A percentile compares a stretch with the other conserved stretches of the same genome.
These are phyloP conservation scores for Nakataea oryzae DNA, from an alignment of 2,329 filamentous ascomycete species.

Conservation along the genomic window DNA sequence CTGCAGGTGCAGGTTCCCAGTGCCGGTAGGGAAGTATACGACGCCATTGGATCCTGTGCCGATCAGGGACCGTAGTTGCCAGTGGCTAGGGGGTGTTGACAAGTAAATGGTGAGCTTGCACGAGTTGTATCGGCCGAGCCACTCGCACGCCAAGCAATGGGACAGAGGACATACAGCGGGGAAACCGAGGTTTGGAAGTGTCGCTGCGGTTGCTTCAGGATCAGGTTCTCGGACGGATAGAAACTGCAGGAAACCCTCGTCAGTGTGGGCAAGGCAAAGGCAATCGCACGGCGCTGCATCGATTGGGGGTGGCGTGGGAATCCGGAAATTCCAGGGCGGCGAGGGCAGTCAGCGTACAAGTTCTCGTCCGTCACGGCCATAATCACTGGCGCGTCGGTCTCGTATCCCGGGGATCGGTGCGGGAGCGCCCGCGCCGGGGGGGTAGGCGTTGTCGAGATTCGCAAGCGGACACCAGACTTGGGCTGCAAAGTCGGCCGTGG, in stretches of 20 bases:
- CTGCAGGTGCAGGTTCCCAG: conserved; percentile 54
- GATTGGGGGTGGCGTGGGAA: not conserved
- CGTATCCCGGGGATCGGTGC: not conserved
- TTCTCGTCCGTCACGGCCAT: conserved; percentile 48
- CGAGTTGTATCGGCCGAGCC: not conserved
- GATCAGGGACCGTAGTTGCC: conserved; percentile 84
- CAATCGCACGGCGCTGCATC: conserved; percentile 5
- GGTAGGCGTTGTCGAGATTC: not conserved
- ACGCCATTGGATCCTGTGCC: conserved; percentile 66
- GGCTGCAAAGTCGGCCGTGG: not conserved
- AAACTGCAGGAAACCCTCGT: conserved; percentile 31
- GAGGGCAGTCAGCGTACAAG: conserved; percentile 27
- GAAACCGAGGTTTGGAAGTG: conserved; percentile 59
- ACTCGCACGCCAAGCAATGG: not conserved
- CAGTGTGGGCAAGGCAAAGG: conserved; percentile 1
- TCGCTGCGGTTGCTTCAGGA: conserved; percentile 48
- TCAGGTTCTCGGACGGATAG: conserved; percentile 54
- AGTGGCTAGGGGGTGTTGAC: conserved; percentile 46
- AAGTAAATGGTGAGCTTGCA: not conserved
- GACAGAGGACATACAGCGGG: conserved; percentile 42
- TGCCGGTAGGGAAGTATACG: conserved; percentile 76
- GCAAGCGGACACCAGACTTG: not conserved
- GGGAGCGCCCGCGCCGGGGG: not conserved
- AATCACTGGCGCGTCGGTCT: conserved; percentile 2
- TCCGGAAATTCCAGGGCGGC: not conserved